A percentile compares a stretch with the other conserved stretches of the same genome.
phyloP scores from a whole-genome alignment of 441 rosid species.

The Brassica balearica region DNA sequence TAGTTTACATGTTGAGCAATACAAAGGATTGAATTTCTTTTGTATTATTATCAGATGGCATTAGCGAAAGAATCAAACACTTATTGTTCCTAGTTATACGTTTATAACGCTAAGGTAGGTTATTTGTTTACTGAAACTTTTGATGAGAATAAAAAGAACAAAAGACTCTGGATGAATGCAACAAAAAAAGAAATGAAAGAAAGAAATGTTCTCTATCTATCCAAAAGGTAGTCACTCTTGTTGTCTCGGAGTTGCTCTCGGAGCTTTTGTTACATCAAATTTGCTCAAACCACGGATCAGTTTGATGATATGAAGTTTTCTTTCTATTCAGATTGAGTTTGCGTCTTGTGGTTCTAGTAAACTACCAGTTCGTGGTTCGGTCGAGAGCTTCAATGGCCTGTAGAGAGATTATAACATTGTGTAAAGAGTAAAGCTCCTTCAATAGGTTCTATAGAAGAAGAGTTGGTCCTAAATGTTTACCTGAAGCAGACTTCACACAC shows the following conservation, averaged over 20 bases:
- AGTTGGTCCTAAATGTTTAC: conserved; percentile 45
- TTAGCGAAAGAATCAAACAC: conserved; percentile 22
- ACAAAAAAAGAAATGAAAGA: conserved; percentile 2
- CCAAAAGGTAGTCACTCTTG: conserved; percentile 24
- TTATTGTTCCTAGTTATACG: no score
- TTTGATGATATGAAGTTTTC: no score
- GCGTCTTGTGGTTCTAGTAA: no score
- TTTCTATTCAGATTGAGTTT: no score
- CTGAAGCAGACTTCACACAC: conserved; percentile 87
- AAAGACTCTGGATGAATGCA: conserved; percentile 31
- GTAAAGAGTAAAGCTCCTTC: no score
- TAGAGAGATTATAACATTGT: no score
- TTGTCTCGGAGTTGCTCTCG: conserved; percentile 24
- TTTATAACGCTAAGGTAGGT: conserved; percentile 37
- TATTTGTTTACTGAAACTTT: conserved; percentile 17
- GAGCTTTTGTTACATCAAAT: conserved; percentile 31
- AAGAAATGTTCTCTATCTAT: conserved; percentile 22
- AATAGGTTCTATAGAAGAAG: conserved; percentile 35
- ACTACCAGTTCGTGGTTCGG: no score
- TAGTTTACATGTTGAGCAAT: no score
- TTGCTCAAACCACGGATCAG: no score
- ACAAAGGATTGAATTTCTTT: no score
- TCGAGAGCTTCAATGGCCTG: no score
- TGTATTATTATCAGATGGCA: conserved; percentile 15
- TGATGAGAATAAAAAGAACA: conserved; percentile 15